A percentile compares a stretch with the other conserved stretches of the same genome.
These are phyloP conservation scores for Pontederia crassipes DNA, from an alignment of 176 grass and related monocot species.

Conservation along the genomic window DNA sequence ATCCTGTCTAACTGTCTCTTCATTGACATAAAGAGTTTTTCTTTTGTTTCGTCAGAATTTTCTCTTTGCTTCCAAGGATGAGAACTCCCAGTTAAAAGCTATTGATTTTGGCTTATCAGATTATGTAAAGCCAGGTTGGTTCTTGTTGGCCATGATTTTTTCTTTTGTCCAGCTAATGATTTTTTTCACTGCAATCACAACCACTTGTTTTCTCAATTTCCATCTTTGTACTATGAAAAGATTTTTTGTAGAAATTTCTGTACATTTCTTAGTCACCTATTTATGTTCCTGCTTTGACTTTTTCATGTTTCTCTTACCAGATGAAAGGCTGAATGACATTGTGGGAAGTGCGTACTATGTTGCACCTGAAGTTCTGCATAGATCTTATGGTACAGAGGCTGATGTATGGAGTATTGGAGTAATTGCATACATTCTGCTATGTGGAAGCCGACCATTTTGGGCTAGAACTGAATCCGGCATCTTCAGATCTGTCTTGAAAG, in stretches of 20 bases:
- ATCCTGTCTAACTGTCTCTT: neutral
- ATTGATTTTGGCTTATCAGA: slow-evolving; percentile 81
- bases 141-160: neutral
- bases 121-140: slow-evolving; percentile 76
- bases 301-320: slow-evolving; percentile 10
- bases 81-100: slow-evolving; percentile 61
- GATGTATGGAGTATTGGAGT: slow-evolving; percentile 90
- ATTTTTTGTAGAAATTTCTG: neutral
- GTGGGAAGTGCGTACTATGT: slow-evolving; percentile 31
- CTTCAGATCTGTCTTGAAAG: slow-evolving; percentile 75
- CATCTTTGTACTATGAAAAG: neutral
- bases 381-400: slow-evolving; percentile 73
- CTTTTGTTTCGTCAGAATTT: slow-evolving; percentile 52
- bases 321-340: slow-evolving; percentile 62
- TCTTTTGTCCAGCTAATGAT: neutral
- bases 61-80: slow-evolving; percentile 72
- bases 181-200: neutral
- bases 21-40: slow-evolving; percentile 12
- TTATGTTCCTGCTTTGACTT: too few relatives aligned
- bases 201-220: neutral
- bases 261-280: too few relatives aligned
- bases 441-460: slow-evolving; percentile 80
- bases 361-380: slow-evolving; percentile 45
- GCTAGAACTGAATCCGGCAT: slow-evolving; percentile 78
- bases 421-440: slow-evolving; percentile 78